Percentiles rank a stretch among this genome's conserved stretches.
Evolutionary conservation across 2,329 filamentous ascomycete species (phyloP).

Genomic region (Colletotrichum endophyticum): DNA sequence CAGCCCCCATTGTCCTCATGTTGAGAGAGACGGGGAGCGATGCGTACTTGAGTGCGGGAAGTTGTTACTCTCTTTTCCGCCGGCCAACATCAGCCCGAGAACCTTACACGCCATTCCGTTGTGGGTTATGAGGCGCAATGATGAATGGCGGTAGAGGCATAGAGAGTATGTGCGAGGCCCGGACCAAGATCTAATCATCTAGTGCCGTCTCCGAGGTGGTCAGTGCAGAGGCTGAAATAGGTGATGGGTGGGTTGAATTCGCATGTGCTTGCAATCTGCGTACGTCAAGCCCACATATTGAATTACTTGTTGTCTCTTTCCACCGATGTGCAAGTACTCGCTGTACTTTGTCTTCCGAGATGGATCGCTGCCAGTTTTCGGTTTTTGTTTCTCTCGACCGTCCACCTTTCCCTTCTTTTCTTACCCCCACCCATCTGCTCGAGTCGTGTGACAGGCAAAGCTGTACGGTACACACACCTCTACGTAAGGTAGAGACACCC

Average conservation of each 20-base stretch:
- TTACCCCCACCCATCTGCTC: not conserved
- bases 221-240: conserved; percentile 4
- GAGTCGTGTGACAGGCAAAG: not conserved
- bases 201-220: not conserved
- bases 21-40: not conserved
- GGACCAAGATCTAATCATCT: not conserved
- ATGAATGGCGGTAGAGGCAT: not conserved
- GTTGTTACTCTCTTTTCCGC: not conserved
- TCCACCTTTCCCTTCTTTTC: not conserved
- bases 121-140: not conserved
- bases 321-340: not conserved
- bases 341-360: not conserved
- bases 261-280: not conserved
- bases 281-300: not conserved
- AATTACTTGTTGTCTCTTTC: not conserved
- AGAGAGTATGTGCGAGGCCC: not conserved
- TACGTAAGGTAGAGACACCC: not conserved
- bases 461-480: not conserved
- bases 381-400: not conserved
- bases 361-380: not conserved
- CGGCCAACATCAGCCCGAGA: not conserved
- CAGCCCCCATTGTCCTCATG: not conserved
- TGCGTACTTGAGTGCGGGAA: not conserved
- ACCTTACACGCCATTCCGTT: not conserved
- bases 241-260: not conserved